Conservation (phyloP, 768 basidiomycete genomes). For the Lactifluus hygrophoroides region DNA sequence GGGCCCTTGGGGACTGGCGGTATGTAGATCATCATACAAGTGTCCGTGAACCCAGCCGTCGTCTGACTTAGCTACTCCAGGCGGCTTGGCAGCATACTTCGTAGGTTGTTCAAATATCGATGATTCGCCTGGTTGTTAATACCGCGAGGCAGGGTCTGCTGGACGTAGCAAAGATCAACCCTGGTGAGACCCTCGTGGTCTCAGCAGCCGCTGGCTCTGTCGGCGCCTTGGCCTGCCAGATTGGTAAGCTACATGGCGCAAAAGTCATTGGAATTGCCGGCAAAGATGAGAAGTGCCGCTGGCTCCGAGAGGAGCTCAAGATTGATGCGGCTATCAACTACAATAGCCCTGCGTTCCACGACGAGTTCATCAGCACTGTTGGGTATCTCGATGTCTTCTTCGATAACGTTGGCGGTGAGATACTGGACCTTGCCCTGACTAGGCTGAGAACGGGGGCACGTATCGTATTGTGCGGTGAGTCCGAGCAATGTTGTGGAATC, state of each 20-base stretch:
- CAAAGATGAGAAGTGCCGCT: conserved; percentile 70
- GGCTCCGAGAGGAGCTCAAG: conserved; percentile 79
- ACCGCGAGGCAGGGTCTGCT: conserved; percentile 54
- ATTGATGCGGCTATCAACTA: conserved; percentile 83
- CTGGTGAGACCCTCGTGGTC: conserved; percentile 78
- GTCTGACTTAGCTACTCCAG: conserved; percentile 28
- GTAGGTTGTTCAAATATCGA: conserved; percentile 33
- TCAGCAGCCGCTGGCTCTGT: conserved; percentile 91
- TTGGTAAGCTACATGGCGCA: conserved; percentile 74
- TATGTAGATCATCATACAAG: conserved; percentile 27
- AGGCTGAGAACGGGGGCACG: conserved; percentile 70
- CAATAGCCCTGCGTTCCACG: conserved; percentile 63
- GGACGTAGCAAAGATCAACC: conserved; percentile 71
- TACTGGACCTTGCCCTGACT: conserved; percentile 68
- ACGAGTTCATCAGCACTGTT: conserved; percentile 60
- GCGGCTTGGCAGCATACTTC: conserved; percentile 78
- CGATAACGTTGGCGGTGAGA: conserved; percentile 77
- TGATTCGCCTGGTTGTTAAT: not conserved
- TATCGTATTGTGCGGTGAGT: conserved; percentile 72
- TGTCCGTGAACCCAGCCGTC: not conserved
- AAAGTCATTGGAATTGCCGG: conserved; percentile 88
- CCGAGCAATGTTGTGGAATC: not conserved
- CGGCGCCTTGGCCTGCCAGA: conserved; percentile 75
- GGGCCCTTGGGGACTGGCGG: conserved; percentile 70
- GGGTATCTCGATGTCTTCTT: conserved; percentile 82